Percentiles rank a stretch among this genome's conserved stretches.
Conservation (phyloP, 768 basidiomycete species). For the Fomitopsis pulvina region DNA sequence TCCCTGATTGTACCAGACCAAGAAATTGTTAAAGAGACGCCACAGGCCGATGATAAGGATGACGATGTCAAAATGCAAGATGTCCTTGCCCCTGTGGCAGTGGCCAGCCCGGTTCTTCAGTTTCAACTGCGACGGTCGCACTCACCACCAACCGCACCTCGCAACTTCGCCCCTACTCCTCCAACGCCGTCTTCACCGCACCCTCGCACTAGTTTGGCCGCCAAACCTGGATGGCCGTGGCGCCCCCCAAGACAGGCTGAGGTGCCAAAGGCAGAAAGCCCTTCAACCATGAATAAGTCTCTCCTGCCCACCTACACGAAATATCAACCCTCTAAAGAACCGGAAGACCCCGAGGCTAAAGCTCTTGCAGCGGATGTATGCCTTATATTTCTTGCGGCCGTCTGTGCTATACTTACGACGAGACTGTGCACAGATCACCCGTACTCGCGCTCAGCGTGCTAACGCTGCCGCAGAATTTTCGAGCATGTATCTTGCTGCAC, state of each 20-base stretch:
- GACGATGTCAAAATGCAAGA: not conserved
- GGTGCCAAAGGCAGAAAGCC: constrained; percentile 3
- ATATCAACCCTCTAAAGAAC: not conserved
- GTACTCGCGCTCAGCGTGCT: constrained; percentile 5
- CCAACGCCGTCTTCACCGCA: constrained; percentile 14
- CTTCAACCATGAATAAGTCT: not conserved
- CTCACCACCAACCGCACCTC: constrained; percentile 11
- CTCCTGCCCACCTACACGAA: not conserved
- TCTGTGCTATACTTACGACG: not conserved
- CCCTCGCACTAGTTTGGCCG: constrained; percentile 6
- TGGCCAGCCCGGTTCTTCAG: not conserved
- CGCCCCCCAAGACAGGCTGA: not conserved
- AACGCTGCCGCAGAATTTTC: constrained; percentile 8
- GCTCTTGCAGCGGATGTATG: constrained; percentile 12
- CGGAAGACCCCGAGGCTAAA: not conserved
- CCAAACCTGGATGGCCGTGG: constrained; percentile 13
- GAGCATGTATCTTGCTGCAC: constrained; percentile 4
- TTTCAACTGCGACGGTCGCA: constrained; percentile 1
- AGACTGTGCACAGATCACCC: constrained; percentile 10
- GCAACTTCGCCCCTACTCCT: constrained; percentile 8
- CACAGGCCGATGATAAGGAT: not conserved
- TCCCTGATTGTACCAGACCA: not conserved
- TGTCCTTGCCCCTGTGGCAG: not conserved
- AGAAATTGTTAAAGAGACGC: not conserved
- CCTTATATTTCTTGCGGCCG: not conserved